phyloP scores from a whole-genome alignment of 371 early-diverging fungal genomes.

The Circinella umbellata region DNA sequence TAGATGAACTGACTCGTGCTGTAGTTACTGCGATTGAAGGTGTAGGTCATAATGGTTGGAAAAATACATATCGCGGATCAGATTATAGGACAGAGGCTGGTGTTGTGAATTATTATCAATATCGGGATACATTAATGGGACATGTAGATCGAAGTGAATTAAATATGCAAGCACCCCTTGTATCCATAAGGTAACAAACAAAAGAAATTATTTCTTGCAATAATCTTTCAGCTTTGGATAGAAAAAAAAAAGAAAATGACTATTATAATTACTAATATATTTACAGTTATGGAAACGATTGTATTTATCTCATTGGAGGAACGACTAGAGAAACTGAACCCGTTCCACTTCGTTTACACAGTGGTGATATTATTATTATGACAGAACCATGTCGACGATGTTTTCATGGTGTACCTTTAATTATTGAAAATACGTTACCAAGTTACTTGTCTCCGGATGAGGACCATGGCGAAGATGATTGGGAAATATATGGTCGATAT shows the following conservation, averaged over 20 bases:
- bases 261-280: too few species aligned
- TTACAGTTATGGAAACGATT: slow-evolving; percentile 73
- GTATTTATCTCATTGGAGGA: slow-evolving; percentile 84
- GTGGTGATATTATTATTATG: slow-evolving; percentile 91
- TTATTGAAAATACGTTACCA: slow-evolving; percentile 71
- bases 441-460: slow-evolving; percentile 43
- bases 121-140: slow-evolving; percentile 85
- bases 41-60: slow-evolving; percentile 33
- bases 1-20: slow-evolving; percentile 52
- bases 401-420: slow-evolving; percentile 84
- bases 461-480: slow-evolving; percentile 47
- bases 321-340: slow-evolving; percentile 66
- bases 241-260: background rate
- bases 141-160: slow-evolving; percentile 95
- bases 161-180: slow-evolving; percentile 82
- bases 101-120: slow-evolving; percentile 92
- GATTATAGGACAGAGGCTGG: slow-evolving; percentile 88
- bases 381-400: slow-evolving; percentile 71
- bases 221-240: background rate
- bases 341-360: slow-evolving; percentile 67
- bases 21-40: slow-evolving; percentile 60
- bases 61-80: slow-evolving; percentile 52
- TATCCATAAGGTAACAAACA: slow-evolving; percentile 70
- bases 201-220: background rate
- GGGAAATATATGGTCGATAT: slow-evolving; percentile 62